Evolutionary conservation across 2,329 filamentous ascomycete species (phyloP).

Genomic region (Dendrostoma leiphaemia): DNA sequence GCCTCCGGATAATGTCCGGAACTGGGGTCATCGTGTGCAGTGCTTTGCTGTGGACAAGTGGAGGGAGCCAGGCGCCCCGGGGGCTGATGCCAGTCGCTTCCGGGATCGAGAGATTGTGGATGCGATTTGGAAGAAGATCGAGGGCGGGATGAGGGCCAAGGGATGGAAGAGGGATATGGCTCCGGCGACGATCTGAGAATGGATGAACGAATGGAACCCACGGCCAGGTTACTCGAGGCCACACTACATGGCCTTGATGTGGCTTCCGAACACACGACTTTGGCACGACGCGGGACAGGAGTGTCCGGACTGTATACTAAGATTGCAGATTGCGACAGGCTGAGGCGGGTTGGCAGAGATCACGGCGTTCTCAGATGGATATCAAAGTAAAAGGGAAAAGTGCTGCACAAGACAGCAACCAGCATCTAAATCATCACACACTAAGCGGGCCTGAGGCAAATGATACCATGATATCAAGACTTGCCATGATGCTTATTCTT

Average conservation of each 20-base stretch:
- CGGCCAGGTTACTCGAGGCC: too few relatives aligned
- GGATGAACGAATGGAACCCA: too few relatives aligned
- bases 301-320: background rate
- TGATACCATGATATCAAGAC: too few relatives aligned
- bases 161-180: slow-evolving; percentile 78
- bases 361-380: background rate
- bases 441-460: background rate
- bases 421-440: background rate
- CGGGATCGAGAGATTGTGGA: slow-evolving; percentile 92
- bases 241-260: too few relatives aligned
- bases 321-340: background rate
- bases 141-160: slow-evolving; percentile 79
- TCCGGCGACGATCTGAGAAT: slow-evolving; percentile 47
- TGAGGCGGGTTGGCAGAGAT: background rate
- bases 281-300: background rate
- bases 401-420: background rate
- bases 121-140: slow-evolving; percentile 85
- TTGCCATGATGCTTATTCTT: too few relatives aligned
- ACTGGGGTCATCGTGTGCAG: slow-evolving; percentile 83
- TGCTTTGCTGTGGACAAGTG: slow-evolving; percentile 75
- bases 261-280: too few relatives aligned
- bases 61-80: slow-evolving; percentile 49
- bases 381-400: background rate
- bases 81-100: slow-evolving; percentile 62
- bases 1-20: slow-evolving; percentile 72